These are phyloP conservation scores for Salvia splendens DNA, from an alignment of 257 asterid genomes.

Conservation along the genomic window DNA sequence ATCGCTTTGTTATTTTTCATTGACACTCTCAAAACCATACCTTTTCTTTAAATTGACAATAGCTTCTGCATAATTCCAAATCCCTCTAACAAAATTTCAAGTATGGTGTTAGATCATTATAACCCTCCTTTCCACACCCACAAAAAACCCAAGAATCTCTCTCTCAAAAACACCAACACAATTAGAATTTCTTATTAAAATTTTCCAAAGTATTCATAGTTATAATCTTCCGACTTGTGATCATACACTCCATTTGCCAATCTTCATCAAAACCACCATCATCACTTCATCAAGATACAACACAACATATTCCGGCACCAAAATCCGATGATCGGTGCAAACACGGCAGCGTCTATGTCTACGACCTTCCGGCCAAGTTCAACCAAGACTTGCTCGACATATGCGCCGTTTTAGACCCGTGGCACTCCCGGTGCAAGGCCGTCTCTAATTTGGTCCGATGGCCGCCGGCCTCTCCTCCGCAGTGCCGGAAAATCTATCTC, in stretches of 20 bases:
- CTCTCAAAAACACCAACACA: background rate
- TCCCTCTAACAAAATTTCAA: conserved; percentile 13
- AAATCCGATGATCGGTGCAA: conserved; percentile 17
- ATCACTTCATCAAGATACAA: background rate
- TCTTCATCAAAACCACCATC: conserved; percentile 26
- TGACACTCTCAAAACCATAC: background rate
- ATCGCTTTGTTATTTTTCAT: background rate
- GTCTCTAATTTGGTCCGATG: conserved; percentile 55
- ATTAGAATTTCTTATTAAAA: conserved; percentile 24
- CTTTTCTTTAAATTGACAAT: background rate
- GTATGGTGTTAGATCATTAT: conserved; percentile 31
- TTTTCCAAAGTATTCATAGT: conserved; percentile 30
- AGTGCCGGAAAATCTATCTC: conserved; percentile 44
- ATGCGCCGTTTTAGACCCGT: conserved; percentile 56
- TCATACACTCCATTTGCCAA: conserved; percentile 31
- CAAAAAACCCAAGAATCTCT: conserved; percentile 28
- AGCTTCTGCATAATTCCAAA: background rate
- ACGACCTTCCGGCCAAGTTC: conserved; percentile 58
- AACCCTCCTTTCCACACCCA: conserved; percentile 22
- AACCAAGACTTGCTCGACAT: conserved; percentile 48
- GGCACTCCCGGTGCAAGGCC: conserved; percentile 63
- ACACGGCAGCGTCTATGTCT: conserved; percentile 49
- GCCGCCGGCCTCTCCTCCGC: conserved; percentile 36
- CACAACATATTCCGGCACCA: background rate
- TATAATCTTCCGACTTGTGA: conserved; percentile 37